Evolutionary conservation across 768 basidiomycete species (phyloP).

Genomic region (Agaricus subrufescens): DNA sequence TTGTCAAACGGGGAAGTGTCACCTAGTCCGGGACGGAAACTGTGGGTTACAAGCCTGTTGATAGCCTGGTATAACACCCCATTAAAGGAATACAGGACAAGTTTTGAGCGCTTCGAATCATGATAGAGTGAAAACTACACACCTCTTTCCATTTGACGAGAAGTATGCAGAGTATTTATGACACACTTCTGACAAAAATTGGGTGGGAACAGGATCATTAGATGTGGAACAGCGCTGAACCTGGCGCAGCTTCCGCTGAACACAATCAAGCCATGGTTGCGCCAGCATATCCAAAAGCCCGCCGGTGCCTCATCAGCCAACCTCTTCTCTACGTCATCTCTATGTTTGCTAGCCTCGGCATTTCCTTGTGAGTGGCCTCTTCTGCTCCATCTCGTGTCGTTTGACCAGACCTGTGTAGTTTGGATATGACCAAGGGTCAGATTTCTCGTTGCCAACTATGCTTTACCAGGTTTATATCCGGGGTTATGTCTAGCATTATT

Average conservation of each 20-base stretch:
- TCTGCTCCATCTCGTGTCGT: conserved; percentile 3
- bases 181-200: no score
- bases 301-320: conserved; percentile 60
- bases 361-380: conserved; percentile 53
- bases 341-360: conserved; percentile 70
- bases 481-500: conserved; percentile 84
- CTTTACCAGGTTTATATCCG: conserved; percentile 18
- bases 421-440: conserved; percentile 77
- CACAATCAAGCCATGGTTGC: conserved; percentile 13
- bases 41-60: no score
- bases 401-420: conserved; percentile 36
- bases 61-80: no score
- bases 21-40: no score
- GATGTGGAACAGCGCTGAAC: no score
- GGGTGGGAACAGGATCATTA: no score
- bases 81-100: no score
- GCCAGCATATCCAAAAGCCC: conserved; percentile 25
- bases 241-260: background rate
- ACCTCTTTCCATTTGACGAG: no score
- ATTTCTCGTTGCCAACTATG: conserved; percentile 3
- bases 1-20: no score
- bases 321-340: conserved; percentile 68
- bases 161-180: no score
- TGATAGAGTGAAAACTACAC: no score
- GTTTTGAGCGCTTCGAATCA: no score